Percentiles rank a stretch among this genome's conserved stretches.
phyloP scores from a whole-genome alignment of 768 basidiomycete species.

The Russula griseocarnosa region DNA sequence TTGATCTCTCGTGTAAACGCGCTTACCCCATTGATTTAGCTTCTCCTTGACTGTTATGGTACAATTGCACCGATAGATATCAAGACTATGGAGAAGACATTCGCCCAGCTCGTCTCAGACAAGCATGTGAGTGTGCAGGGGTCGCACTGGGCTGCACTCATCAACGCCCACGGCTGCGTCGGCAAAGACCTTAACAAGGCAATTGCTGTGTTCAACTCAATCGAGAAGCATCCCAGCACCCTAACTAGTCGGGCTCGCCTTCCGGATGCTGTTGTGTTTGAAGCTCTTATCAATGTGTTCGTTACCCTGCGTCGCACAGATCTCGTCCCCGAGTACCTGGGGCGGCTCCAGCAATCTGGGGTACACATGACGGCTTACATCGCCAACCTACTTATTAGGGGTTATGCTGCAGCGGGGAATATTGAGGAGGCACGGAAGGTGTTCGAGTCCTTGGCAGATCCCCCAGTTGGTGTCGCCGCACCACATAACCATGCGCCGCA shows the following conservation, averaged over 20 bases:
- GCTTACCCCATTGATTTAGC: slow-evolving; percentile 40
- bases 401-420: slow-evolving; percentile 61
- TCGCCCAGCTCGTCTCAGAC: slow-evolving; percentile 53
- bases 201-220: slow-evolving; percentile 70
- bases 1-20: slow-evolving; percentile 1
- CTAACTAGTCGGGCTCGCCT: slow-evolving; percentile 34
- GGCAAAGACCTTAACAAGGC: slow-evolving; percentile 74
- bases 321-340: slow-evolving; percentile 64
- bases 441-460: slow-evolving; percentile 79
- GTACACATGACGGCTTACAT: slow-evolving; percentile 95
- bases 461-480: slow-evolving; percentile 80
- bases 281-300: slow-evolving; percentile 84
- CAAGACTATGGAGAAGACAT: slow-evolving; percentile 64
- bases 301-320: slow-evolving; percentile 75
- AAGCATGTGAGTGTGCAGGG: slow-evolving; percentile 47
- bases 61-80: slow-evolving; percentile 79
- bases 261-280: slow-evolving; percentile 83
- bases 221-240: slow-evolving; percentile 52
- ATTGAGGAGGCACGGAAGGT: slow-evolving; percentile 67
- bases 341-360: slow-evolving; percentile 54
- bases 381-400: slow-evolving; percentile 77
- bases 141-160: slow-evolving; percentile 77
- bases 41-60: slow-evolving; percentile 87
- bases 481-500: slow-evolving; percentile 83
- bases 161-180: slow-evolving; percentile 84